A percentile compares a stretch with the other conserved stretches of the same genome.
Conservation (phyloP, 352 stramenopile species). For the Pelagophyceae sp. region DNA sequence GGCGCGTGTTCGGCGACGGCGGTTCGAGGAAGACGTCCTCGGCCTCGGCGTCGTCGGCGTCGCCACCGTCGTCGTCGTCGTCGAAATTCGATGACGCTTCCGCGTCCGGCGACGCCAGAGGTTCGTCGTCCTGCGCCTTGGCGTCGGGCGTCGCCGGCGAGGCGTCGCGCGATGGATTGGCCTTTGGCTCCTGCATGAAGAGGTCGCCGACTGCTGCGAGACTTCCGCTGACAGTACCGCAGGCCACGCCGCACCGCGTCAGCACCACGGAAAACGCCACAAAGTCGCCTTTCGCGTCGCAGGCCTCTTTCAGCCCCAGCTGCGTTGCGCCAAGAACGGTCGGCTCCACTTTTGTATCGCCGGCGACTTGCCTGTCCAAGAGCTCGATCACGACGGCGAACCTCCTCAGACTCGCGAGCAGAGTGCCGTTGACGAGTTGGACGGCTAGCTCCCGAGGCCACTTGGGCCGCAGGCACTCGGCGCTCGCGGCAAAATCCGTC, state of each 20-base stretch:
- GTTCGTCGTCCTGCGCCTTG: not conserved
- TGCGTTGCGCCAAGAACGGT: not conserved
- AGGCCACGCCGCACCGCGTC: not conserved
- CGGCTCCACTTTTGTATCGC: not conserved
- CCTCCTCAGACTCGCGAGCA: not conserved
- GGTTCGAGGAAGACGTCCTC: no score
- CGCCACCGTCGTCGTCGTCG: not conserved
- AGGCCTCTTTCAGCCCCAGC: not conserved
- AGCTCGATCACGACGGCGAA: not conserved
- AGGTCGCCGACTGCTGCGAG: not conserved
- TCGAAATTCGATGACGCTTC: not conserved
- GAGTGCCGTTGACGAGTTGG: not conserved
- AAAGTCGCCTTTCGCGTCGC: not conserved
- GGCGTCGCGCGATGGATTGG: not conserved
- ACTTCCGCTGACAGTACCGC: not conserved
- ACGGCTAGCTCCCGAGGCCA: not conserved
- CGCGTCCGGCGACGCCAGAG: no score
- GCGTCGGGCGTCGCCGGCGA: not conserved
- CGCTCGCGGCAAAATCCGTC: not conserved
- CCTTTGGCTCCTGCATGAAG: not conserved
- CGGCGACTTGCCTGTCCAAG: not conserved
- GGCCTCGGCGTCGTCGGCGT: not conserved
- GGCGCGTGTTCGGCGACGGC: no score
- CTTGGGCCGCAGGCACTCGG: not conserved
- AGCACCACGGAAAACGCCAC: not conserved